Evolutionary conservation across 2,329 filamentous ascomycete genomes (phyloP), one percentile per base, ranked within the genome.

Genomic region (Chaetomiaceae sp.): DNA sequence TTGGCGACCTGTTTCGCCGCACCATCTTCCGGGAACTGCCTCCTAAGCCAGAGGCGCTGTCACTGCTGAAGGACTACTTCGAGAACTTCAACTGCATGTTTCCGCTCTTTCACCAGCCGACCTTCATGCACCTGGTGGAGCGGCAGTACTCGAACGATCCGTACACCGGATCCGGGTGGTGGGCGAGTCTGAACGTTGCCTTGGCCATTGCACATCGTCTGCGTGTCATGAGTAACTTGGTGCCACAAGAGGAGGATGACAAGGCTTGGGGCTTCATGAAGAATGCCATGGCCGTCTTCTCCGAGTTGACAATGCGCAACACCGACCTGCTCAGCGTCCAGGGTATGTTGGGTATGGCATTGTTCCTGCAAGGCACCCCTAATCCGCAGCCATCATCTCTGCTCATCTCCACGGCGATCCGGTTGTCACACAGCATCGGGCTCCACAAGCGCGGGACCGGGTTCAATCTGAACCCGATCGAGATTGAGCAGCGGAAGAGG

Each of bases 61-160:
- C 88, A 1, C 71, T 97, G 30, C 79, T 96, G 50, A 88, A 86
- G 65, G 93, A 98, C 65, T 98, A 85, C 61, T 98, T 98, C 56
- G 88, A 95, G 60, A 96, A 96, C 68, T 97, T 98, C 75, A 98
- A 98, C 71, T 93, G 88, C 79, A 91, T 97, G 79, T 95, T 97
- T 62, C 93, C 93, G 6, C 74, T 98, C 4, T 98, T 95, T 61
- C 93, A 98, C 65, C 90, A 96, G 64, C 90, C 91, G 1, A 97
- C 93, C 0, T 98, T 98, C 62, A 97, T 97, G 88, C 90, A 96
- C 62, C 74, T 97, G 5, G 89, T 96, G 26, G 89, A 97, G 61
- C 82, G 86, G 56, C 91, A 97, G 63, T 98, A 97, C 66, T 94
- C 89, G 1, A 73, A 82, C 40, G 87, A 97, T 56, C 91, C 91